Evolutionary conservation across 345 rosid species (phyloP).

Genomic region (Acer saccharum): DNA sequence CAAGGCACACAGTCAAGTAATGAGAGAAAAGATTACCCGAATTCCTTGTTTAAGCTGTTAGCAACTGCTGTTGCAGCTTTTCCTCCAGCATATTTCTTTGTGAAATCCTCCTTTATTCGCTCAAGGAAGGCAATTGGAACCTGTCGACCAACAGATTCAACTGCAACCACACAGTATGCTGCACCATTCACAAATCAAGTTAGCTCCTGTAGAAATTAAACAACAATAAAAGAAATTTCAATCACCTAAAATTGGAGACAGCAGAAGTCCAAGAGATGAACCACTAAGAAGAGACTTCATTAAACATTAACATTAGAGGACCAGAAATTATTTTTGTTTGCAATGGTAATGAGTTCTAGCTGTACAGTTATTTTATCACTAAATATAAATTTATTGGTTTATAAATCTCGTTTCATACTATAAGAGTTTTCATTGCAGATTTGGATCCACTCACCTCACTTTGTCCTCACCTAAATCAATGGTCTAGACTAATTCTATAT

Average conservation of each 20-base stretch:
- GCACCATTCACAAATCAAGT: conserved; percentile 25
- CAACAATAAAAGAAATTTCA: too few relatives aligned
- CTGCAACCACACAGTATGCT: conserved; percentile 74
- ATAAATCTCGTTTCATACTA: not conserved
- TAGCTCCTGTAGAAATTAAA: not conserved
- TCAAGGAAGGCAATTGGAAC: conserved; percentile 65
- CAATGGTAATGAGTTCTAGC: not conserved
- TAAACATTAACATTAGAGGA: not conserved
- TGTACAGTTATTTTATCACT: not conserved
- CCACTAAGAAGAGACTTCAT: not conserved
- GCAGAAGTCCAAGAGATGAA: not conserved
- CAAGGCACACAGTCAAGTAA: not conserved
- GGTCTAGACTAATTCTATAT: too few relatives aligned
- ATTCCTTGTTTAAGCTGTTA: conserved; percentile 54
- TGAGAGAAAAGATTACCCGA: conserved; percentile 33
- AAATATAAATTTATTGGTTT: not conserved
- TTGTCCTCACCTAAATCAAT: too few relatives aligned
- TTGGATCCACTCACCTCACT: too few relatives aligned
- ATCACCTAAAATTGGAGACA: not conserved
- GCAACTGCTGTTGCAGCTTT: conserved; percentile 57
- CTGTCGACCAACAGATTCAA: conserved; percentile 58
- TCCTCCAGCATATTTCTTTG: conserved; percentile 52
- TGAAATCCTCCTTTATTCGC: conserved; percentile 59
- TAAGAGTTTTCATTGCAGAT: not conserved
- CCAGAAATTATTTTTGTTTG: not conserved